Evolutionary conservation across 805 yeast species (phyloP), one percentile per base, ranked within the genome.

Genomic region (Scheffersomyces amazonensis): DNA sequence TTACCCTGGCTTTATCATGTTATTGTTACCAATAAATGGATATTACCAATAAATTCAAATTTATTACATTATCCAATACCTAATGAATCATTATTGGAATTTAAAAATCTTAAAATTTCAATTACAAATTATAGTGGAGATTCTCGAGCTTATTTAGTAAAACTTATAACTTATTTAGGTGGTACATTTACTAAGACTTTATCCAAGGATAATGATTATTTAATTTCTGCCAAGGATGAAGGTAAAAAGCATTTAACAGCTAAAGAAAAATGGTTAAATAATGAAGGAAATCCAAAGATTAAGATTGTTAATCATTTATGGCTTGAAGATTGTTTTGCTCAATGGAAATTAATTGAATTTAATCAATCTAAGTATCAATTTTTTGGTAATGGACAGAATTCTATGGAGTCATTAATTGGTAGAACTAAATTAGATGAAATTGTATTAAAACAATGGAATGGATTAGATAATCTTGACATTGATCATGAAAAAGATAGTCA

Each of bases 41-140:
- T 71, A 2, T 53, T 73, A 3, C 91, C 96, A 0, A 50, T 54
- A 1, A 58, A 58, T 25, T 60, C 70, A 7, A 75, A 75, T 44
- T 57, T 90, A 13, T 69, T 88, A 4, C 89, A 85, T 50, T 79
- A 80, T 51, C 98, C 98, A 0, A 66, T 71, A 3, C 81, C 79
- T 5, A 54, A 58, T 16, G 65, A 56, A 1, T 80, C 80, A 0
- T 48, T 87, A 2, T 66, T 74, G 1, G 78, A 71, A 4, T 76
- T 84, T 68, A 62, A 64, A 12, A 70, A 74, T n/a, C 57, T 79
- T 27, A 63, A 70, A 3, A 75, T 88, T 9, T 73, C 88, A 8
- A 75, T 87, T 3, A 82, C 96, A 0, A 87, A 88, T 50, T 89
- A 86, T 53, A 76, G 84, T 16, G 97, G 97, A 0, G 93, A 85